A percentile compares a stretch with the other conserved stretches of the same genome.
These are phyloP conservation scores for Venturia pyrina DNA, from an alignment of 2,329 filamentous ascomycete genomes.

Conservation along the genomic window DNA sequence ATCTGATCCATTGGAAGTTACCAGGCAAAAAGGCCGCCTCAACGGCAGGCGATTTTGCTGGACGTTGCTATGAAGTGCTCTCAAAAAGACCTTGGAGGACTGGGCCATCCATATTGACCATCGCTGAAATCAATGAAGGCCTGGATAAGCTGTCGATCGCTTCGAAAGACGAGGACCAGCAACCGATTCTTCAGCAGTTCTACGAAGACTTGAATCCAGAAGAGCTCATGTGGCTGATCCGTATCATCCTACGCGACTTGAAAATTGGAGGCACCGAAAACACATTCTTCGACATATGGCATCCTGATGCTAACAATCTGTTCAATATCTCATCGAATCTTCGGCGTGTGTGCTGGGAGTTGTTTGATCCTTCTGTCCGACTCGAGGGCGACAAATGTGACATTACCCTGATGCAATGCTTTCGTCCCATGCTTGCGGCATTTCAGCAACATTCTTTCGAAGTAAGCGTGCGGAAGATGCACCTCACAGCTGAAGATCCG, in stretches of 20 bases:
- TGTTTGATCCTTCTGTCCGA: slow-evolving; percentile 62
- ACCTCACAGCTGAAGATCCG: slow-evolving; percentile 55
- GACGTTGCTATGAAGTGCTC: slow-evolving; percentile 76
- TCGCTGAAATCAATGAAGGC: slow-evolving; percentile 80
- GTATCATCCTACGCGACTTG: slow-evolving; percentile 79
- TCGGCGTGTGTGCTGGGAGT: slow-evolving; percentile 86
- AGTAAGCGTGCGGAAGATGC: slow-evolving; percentile 62
- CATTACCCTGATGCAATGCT: slow-evolving; percentile 82
- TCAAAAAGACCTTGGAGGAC: slow-evolving; percentile 71
- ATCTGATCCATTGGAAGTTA: slow-evolving; percentile 83
- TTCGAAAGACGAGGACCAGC: slow-evolving; percentile 71
- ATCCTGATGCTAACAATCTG: slow-evolving; percentile 41
- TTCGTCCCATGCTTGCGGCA: slow-evolving; percentile 89
- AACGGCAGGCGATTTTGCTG: slow-evolving; percentile 84
- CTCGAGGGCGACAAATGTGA: slow-evolving; percentile 67
- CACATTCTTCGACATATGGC: slow-evolving; percentile 62
- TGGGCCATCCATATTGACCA: slow-evolving; percentile 65
- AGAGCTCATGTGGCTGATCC: slow-evolving; percentile 88
- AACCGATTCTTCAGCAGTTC: slow-evolving; percentile 71
- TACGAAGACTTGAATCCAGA: slow-evolving; percentile 88
- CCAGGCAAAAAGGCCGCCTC: slow-evolving; percentile 58
- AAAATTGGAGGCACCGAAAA: slow-evolving; percentile 72
- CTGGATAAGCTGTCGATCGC: slow-evolving; percentile 69
- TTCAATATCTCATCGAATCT: slow-evolving; percentile 90
- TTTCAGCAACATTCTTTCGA: slow-evolving; percentile 79